These are phyloP conservation scores for Myotisia sp. DNA, from an alignment of 2,329 filamentous ascomycete genomes.

Conservation along the genomic window DNA sequence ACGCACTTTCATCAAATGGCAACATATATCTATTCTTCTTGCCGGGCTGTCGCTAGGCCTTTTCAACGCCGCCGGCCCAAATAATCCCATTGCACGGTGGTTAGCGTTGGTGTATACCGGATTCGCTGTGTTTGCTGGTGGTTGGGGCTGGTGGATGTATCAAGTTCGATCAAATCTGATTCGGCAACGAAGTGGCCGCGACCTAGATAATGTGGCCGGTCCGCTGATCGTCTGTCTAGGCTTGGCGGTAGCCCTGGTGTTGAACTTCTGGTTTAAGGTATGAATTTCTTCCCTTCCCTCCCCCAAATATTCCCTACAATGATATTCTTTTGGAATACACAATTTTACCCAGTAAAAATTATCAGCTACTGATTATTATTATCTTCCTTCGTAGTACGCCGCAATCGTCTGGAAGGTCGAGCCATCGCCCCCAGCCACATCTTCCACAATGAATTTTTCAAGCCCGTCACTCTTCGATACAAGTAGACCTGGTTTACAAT, in stretches of 20 bases:
- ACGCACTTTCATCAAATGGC: conserved; percentile 96
- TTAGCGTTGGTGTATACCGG: conserved; percentile 72
- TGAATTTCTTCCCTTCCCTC: conserved; percentile 5
- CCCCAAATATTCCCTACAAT: too few species aligned
- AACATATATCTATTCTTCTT: conserved; percentile 81
- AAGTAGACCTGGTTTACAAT: too few species aligned
- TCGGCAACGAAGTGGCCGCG: conserved; percentile 67
- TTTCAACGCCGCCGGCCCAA: conserved; percentile 70
- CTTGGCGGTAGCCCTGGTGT: conserved; percentile 58
- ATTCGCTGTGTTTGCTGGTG: conserved; percentile 68
- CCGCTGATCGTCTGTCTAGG: conserved; percentile 72
- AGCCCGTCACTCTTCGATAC: too few species aligned
- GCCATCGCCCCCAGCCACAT: too few species aligned
- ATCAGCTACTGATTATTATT: conserved; percentile 9
- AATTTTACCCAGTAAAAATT: too few species aligned
- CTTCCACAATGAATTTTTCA: too few species aligned
- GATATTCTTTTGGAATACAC: too few species aligned
- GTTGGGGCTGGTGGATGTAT: conserved; percentile 80
- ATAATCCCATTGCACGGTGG: conserved; percentile 57
- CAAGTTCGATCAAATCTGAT: conserved; percentile 66
- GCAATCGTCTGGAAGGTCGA: conserved; percentile 12
- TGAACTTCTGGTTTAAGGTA: conserved; percentile 78
- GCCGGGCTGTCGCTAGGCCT: conserved; percentile 70
- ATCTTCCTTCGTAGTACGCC: conserved; percentile 18
- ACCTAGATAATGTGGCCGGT: conserved; percentile 80